Evolutionary conservation across 345 rosid species (phyloP), one percentile per base, ranked within the genome.

Genomic region (Hirschfeldia incana): DNA sequence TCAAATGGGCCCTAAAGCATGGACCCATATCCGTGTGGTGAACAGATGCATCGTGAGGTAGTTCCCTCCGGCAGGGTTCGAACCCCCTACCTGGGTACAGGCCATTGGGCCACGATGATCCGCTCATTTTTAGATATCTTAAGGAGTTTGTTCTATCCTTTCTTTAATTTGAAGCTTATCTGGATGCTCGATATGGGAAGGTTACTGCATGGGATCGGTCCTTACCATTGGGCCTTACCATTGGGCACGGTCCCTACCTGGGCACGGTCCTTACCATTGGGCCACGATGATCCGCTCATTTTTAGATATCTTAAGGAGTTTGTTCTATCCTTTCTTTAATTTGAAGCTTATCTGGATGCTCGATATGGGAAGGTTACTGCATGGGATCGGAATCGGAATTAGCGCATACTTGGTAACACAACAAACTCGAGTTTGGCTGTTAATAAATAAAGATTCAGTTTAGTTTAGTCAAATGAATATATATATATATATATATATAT

Each of bases 331-430:
- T 36, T 36, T 36, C 5, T 63, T 70, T 8, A 8, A 6, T 36
- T 12, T 17, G 15, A 88, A 94, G 92, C 85, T 44, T 72, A 76
- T 86, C 36, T 85, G 85, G 90, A 77, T 77, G 85, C 90, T 92
- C 12, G 86, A 94, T 67, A 11, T 88, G 6, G 97, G 97, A 76
- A 85, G 97, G 75, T 66, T 92, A 29, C 72, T 85, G 63, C 85
- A 88, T 29, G 97, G 98, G 74, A 83, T 80, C 53, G 91, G 92
- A 26, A 79, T 91, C 78, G 98, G 97, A 57, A 71, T 92, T 2
- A 84, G 88, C 75, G 81, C 92, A 21, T 92, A 86, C 68, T 90
- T 87, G 93, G 97, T 90, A 92, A 61, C 42, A 32, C 67, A 39
- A 33, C 42, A 32, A n/a, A 32, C 67, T 55, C 61, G 11, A 17